Conservation (phyloP, 352 stramenopile species). For the Phytophthora podocarpi region DNA sequence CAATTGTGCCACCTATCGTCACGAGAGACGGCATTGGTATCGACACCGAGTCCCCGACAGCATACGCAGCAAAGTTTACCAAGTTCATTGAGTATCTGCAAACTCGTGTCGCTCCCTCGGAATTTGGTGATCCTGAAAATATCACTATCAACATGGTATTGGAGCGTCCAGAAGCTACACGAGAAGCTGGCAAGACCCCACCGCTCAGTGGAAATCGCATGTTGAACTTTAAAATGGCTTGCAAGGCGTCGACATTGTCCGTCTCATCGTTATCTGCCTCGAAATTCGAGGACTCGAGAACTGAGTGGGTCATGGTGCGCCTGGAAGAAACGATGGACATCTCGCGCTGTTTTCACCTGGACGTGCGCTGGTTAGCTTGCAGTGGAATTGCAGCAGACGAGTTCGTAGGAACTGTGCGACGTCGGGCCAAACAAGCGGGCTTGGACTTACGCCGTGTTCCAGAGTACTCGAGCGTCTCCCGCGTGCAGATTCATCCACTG, state of each 20-base stretch:
- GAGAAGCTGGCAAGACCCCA: conserved; percentile 1
- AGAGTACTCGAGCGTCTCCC: conserved; percentile 74
- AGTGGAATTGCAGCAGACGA: conserved; percentile 77
- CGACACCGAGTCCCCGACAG: conserved; percentile 16
- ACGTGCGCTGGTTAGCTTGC: conserved; percentile 82
- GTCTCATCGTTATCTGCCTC: conserved; percentile 18
- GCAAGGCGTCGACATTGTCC: conserved; percentile 28
- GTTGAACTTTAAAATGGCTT: conserved; percentile 58
- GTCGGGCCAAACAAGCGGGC: conserved; percentile 67
- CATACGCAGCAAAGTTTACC: conserved; percentile 55
- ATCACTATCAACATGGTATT: conserved; percentile 52
- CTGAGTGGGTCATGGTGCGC: conserved; percentile 77
- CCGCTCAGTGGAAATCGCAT: conserved; percentile 29
- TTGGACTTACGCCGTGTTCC: conserved; percentile 76
- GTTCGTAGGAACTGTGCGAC: conserved; percentile 66
- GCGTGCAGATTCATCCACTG: conserved; percentile 76
- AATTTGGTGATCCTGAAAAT: conserved; percentile 55
- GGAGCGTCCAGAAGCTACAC: conserved; percentile 16
- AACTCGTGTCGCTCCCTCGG: conserved; percentile 51
- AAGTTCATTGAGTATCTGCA: conserved; percentile 76
- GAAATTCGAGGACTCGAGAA: conserved; percentile 53
- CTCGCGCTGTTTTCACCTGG: conserved; percentile 66
- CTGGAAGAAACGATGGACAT: conserved; percentile 69
- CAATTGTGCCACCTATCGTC: conserved; percentile 51
- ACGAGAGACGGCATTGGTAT: not conserved